Conservation (phyloP, 2,329 filamentous ascomycete species). For the Chrysosporium queenslandicum region DNA sequence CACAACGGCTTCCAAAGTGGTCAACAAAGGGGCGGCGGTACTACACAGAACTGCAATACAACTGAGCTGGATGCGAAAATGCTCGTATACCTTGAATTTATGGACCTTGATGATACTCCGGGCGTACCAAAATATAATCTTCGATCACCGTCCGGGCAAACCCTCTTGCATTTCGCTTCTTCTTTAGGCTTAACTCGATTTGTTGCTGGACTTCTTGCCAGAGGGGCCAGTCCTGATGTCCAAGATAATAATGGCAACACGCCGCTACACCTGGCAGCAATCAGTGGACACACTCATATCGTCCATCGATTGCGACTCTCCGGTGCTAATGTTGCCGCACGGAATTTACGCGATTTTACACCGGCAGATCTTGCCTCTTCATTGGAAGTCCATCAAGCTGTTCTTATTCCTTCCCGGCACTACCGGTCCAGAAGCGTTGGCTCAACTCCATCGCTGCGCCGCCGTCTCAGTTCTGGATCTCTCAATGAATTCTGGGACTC, state of each 20-base stretch:
- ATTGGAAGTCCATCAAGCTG: slow-evolving; percentile 52
- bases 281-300: slow-evolving; percentile 66
- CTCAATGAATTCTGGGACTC: slow-evolving; percentile 58
- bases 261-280: slow-evolving; percentile 68
- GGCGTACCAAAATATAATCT: slow-evolving; percentile 59
- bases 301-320: slow-evolving; percentile 63
- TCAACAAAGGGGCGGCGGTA: slow-evolving; percentile 37
- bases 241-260: slow-evolving; percentile 72
- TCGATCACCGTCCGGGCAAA: slow-evolving; percentile 56
- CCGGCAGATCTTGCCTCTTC: slow-evolving; percentile 62
- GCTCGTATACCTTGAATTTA: slow-evolving; percentile 63
- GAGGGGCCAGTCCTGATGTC: slow-evolving; percentile 65
- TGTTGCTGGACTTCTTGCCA: slow-evolving; percentile 63
- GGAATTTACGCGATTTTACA: slow-evolving; percentile 60
- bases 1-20: slow-evolving; percentile 39
- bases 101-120: slow-evolving; percentile 66
- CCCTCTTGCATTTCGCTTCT: slow-evolving; percentile 69
- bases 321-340: slow-evolving; percentile 60
- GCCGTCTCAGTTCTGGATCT: slow-evolving; percentile 50
- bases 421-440: slow-evolving; percentile 56
- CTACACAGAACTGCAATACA: slow-evolving; percentile 32
- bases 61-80: slow-evolving; percentile 57
- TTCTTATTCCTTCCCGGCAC: slow-evolving; percentile 53
- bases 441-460: slow-evolving; percentile 42
- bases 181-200: slow-evolving; percentile 65